Evolutionary conservation across 192 early-diverging fungal genomes (phyloP), one percentile per base, ranked within the genome.

Genomic region (Geranomyces variabilis): DNA sequence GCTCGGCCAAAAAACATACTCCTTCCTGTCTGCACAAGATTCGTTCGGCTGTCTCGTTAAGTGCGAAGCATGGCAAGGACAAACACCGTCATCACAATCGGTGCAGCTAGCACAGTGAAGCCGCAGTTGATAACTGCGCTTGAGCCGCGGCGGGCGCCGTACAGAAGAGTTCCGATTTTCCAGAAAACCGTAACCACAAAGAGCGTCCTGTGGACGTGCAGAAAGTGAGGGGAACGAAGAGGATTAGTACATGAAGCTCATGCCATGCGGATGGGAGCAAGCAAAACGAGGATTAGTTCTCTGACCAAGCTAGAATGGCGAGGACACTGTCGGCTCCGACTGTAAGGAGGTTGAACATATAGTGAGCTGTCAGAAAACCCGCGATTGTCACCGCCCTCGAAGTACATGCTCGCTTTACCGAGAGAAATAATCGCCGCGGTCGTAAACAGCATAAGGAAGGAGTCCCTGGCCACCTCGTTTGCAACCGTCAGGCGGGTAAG

Each of bases 401-500:
- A 29, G 4, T 19, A 8, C 30, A 3, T 5, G 59, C 29, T 61
- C 21, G 15, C n/a, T 48, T 13, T 56, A 69, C 67, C 53, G 13
- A 48, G 45, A 1, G 67, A 56, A 57, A 57, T 31, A 22, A 69
- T 28, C 47, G 57, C 34, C 21, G 53, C 67, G 24, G 67, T 28
- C 22, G 67, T 29, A 21, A 69, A 57, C 19, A 69, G 51, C 67
- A 69, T 69, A 12, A 69, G n/a, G 31, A 69, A 57, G 0, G 67
- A 22, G 57, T 69, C 49, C 8, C 67, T 19, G 15, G 28, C 67
- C 17, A 47, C 29, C 28, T 69, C 48, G 8, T 26, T 13, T 15
- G 64, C 45, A 24, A 24, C 64, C 6, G 6, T 21, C 41, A 66
- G n/a, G 8, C 46, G 36, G 21, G n/a, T 44, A 8, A 66, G n/a